Evolutionary conservation across 106 monocot species (phyloP), one percentile per base, ranked within the genome.

Genomic region (Allium fistulosum): DNA sequence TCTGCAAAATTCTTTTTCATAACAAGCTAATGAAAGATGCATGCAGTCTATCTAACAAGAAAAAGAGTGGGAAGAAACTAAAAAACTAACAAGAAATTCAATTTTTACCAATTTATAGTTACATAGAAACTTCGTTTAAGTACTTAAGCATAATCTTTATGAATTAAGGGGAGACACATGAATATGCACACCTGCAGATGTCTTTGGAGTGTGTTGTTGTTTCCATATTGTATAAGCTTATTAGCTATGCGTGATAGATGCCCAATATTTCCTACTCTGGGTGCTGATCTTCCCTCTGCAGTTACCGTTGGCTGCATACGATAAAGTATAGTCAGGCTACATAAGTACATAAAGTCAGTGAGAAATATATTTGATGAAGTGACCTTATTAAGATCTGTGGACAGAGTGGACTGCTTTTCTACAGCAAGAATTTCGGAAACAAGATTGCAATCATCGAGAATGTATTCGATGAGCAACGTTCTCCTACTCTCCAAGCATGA

Each of bases 401-500:
- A 46, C 62, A 99, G 60, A 10, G 63, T 77, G 49, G 71, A 63
- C 59, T 81, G 83, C 56, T 90, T 92, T 72, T 99, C 97, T 12
- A 84, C 87, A 46, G 53, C 82, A 76, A 99, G 86, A 71, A 92
- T 84, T 83, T 81, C 90, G 37, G 64, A 69, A 59, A 83, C 75
- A 53, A 99, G 75, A n/a, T 80, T 62, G 63, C 89, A 92, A 10
- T 92, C 89, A 61, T 73, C 49, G 11, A 99, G 77, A 67, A 90
- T 59, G 86, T 99, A 92, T 47, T 87, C 92, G 48, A 81, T 72
- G 22, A 92, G 76, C 66, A 71, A 45, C 52, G 59, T 61, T 53
- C 71, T 79, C 72, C 84, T 87, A 59, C 80, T 92, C 79, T 92
- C 92, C 62, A 99, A 85, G 72, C 92, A 92, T n/a, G 87, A 99